phyloP scores from a whole-genome alignment of 2,329 filamentous ascomycete species.

The Aspergillus flavus region DNA sequence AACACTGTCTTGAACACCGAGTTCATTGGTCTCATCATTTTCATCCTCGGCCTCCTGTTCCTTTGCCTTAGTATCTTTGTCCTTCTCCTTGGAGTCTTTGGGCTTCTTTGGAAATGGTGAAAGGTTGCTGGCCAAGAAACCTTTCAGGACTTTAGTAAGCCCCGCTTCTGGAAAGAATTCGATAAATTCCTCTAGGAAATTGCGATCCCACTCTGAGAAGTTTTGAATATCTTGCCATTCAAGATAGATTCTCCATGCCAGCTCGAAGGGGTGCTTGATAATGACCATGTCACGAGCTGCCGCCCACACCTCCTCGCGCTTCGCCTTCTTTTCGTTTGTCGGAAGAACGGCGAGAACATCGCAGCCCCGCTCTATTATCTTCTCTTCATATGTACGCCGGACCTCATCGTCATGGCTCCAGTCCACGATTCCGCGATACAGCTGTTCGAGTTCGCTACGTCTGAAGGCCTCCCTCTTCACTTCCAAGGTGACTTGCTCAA shows the following conservation, averaged over 20 bases:
- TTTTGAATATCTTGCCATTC: conserved; percentile 84
- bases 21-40: conserved; percentile 42
- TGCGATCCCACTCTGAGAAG: conserved; percentile 75
- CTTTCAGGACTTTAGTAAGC: conserved; percentile 77
- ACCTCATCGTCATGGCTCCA: conserved; percentile 88
- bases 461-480: conserved; percentile 83
- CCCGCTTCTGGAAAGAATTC: conserved; percentile 82
- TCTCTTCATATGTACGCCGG: conserved; percentile 85
- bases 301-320: conserved; percentile 72
- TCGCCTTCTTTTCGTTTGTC: conserved; percentile 66
- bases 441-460: conserved; percentile 73
- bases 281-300: conserved; percentile 92
- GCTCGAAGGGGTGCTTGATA: conserved; percentile 84
- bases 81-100: conserved; percentile 34
- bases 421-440: conserved; percentile 83
- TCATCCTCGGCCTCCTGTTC: conserved; percentile 33
- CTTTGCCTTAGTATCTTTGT: conserved; percentile 17
- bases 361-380: conserved; percentile 77
- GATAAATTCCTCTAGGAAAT: conserved; percentile 78
- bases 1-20: conserved; percentile 77
- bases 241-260: conserved; percentile 88
- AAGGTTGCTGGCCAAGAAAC: conserved; percentile 78
- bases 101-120: conserved; percentile 72
- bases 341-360: conserved; percentile 74
- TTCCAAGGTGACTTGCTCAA: conserved; percentile 80